phyloP scores from a whole-genome alignment of 257 asterid species.

The Striga asiatica region DNA sequence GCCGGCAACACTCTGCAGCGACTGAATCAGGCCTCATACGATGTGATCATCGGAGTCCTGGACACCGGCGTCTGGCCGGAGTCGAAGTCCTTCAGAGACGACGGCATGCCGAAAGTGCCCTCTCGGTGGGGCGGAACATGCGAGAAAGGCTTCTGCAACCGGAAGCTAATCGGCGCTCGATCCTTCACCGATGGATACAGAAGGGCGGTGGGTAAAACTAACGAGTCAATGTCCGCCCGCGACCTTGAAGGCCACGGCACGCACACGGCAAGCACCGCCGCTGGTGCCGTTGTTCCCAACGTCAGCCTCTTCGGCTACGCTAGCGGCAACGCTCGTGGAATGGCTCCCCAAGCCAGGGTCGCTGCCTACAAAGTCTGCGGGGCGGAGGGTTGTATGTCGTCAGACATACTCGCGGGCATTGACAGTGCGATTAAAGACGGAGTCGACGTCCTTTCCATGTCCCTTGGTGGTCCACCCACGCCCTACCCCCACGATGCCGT shows the following conservation, averaged over 20 bases:
- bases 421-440: slow-evolving; percentile 60
- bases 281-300: slow-evolving; percentile 31
- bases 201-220: neutral
- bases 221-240: slow-evolving; percentile 20
- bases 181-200: slow-evolving; percentile 22
- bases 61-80: neutral
- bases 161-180: slow-evolving; percentile 32
- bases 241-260: slow-evolving; percentile 62
- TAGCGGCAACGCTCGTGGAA: slow-evolving; percentile 52
- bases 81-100: neutral
- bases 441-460: slow-evolving; percentile 51
- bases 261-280: slow-evolving; percentile 54
- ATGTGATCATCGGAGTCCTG: neutral
- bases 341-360: slow-evolving; percentile 46
- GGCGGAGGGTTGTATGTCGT: slow-evolving; percentile 34
- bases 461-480: slow-evolving; percentile 36
- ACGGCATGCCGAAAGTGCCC: neutral
- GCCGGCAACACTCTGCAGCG: neutral
- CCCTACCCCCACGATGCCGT: slow-evolving; percentile 25
- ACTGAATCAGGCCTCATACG: neutral
- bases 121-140: neutral
- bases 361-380: slow-evolving; percentile 61
- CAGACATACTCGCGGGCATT: slow-evolving; percentile 53
- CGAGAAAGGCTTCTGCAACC: slow-evolving; percentile 23
- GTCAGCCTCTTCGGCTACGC: slow-evolving; percentile 52